A percentile compares a stretch with the other conserved stretches of the same genome.
Evolutionary conservation across 257 asterid species (phyloP).

Genomic region (Perilla frutescens): DNA sequence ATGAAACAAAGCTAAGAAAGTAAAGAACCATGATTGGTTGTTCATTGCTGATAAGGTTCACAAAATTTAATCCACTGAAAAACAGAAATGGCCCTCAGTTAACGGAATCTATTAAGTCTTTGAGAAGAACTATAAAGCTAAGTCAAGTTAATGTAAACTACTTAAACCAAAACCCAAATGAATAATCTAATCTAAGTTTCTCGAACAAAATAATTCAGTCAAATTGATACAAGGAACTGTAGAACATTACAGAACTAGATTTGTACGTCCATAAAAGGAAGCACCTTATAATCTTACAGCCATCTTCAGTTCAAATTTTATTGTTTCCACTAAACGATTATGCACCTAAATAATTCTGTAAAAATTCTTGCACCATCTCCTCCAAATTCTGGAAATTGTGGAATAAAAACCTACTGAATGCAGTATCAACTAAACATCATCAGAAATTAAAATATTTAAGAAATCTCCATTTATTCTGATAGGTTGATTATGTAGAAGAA

Average conservation of each 20-base stretch:
- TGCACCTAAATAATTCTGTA: too few relatives aligned
- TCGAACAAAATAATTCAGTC: background rate
- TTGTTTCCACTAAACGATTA: too few relatives aligned
- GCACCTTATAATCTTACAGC: too few relatives aligned
- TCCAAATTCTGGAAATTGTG: background rate
- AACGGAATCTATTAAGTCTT: background rate
- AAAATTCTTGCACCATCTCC: background rate
- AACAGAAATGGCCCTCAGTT: background rate
- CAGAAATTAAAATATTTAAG: background rate
- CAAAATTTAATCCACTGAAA: conserved; percentile 6
- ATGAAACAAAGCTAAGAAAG: conserved; percentile 16
- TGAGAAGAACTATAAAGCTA: too few relatives aligned
- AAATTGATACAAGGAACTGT: background rate
- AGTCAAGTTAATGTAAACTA: background rate
- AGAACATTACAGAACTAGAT: background rate
- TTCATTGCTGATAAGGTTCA: background rate
- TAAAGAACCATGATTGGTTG: conserved; percentile 1
- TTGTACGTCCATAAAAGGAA: too few relatives aligned
- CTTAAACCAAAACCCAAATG: conserved; percentile 5
- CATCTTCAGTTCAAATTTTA: too few relatives aligned
- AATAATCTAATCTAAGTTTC: background rate
- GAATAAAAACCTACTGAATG: background rate
- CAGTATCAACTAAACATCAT: background rate
- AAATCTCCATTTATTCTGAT: background rate
- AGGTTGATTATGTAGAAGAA: background rate